Conservation (phyloP, 805 yeast genomes). For the Hanseniaspora hatyaiensis region DNA sequence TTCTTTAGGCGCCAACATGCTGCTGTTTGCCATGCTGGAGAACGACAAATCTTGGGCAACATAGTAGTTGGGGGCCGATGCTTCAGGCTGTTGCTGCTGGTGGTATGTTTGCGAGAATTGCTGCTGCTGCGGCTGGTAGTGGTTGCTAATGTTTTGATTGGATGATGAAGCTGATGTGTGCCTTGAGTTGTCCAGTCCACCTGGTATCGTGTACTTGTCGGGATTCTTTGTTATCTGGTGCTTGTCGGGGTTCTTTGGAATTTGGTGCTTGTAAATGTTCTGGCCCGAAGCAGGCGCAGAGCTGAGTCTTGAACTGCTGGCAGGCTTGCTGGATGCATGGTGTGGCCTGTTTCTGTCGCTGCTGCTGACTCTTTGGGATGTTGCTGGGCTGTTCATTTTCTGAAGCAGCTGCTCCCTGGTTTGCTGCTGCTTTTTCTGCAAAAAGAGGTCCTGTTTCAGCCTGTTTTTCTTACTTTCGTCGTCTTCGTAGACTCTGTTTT, state of each 20-base stretch:
- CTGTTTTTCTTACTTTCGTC: slow-evolving; percentile 24
- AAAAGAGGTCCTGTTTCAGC: slow-evolving; percentile 20
- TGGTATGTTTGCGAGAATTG: slow-evolving; percentile 13
- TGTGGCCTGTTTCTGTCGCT: background rate
- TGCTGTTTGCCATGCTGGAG: slow-evolving; percentile 1
- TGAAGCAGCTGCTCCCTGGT: slow-evolving; percentile 15
- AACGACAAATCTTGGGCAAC: slow-evolving; percentile 11
- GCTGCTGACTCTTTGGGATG: background rate
- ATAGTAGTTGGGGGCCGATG: background rate
- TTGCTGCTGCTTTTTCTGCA: slow-evolving; percentile 17
- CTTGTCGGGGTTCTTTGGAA: background rate
- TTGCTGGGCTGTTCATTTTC: background rate
- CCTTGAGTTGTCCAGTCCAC: slow-evolving; percentile 3
- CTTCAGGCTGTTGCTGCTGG: background rate
- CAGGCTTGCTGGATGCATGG: background rate
- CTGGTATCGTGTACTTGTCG: slow-evolving; percentile 11
- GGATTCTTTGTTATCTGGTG: slow-evolving; percentile 1
- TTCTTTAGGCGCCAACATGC: background rate
- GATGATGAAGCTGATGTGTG: slow-evolving; percentile 8
- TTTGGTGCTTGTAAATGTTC: background rate
- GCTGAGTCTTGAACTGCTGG: background rate
- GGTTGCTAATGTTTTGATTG: background rate
- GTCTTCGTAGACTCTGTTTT: slow-evolving; percentile 12
- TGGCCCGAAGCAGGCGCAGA: background rate
- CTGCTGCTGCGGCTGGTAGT: slow-evolving; percentile 19